Percentiles rank a stretch among this genome's conserved stretches.
Evolutionary conservation across 2,329 filamentous ascomycete species (phyloP).

Genomic region (Westerdykella aurantiaca): DNA sequence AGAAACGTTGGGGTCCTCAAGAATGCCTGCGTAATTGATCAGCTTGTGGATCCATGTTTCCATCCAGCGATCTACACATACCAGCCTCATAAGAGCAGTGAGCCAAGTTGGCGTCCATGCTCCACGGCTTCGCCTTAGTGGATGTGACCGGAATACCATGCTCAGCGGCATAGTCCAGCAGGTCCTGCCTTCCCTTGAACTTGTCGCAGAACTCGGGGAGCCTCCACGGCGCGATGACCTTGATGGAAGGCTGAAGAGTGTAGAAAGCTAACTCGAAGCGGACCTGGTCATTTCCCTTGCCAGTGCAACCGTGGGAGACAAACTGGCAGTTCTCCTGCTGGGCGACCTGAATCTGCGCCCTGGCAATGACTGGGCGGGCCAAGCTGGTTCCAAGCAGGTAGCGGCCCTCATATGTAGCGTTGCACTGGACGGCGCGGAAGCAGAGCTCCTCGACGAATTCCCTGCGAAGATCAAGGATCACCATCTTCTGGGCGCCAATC

Average conservation of each 20-base stretch:
- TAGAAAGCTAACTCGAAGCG: constrained; percentile 61
- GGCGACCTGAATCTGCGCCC: constrained; percentile 59
- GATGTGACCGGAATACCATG: constrained; percentile 66
- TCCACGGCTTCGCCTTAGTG: constrained; percentile 67
- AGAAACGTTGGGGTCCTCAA: constrained; percentile 60
- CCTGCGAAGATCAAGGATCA: constrained; percentile 59
- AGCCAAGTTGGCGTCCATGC: constrained; percentile 64
- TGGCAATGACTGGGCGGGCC: constrained; percentile 65
- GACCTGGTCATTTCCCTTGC: constrained; percentile 61
- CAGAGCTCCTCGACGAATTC: constrained; percentile 78
- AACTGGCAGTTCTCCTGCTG: constrained; percentile 55
- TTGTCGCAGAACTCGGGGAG: constrained; percentile 63
- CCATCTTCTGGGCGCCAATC: constrained; percentile 62
- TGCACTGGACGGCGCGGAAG: constrained; percentile 72
- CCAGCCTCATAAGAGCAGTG: constrained; percentile 79
- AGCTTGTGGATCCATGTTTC: not conserved
- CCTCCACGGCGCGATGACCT: constrained; percentile 71
- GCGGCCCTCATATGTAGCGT: constrained; percentile 53
- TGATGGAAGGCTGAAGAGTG: constrained; percentile 58
- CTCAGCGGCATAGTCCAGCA: constrained; percentile 64
- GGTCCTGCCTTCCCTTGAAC: constrained; percentile 66
- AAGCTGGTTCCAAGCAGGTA: constrained; percentile 53
- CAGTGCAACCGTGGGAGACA: constrained; percentile 45
- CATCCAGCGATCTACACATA: constrained; percentile 4
- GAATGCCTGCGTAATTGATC: constrained; percentile 40